Evolutionary conservation across 225 moss, liverwort and hornwort species (phyloP).

Genomic region (Sphagnum contortum): DNA sequence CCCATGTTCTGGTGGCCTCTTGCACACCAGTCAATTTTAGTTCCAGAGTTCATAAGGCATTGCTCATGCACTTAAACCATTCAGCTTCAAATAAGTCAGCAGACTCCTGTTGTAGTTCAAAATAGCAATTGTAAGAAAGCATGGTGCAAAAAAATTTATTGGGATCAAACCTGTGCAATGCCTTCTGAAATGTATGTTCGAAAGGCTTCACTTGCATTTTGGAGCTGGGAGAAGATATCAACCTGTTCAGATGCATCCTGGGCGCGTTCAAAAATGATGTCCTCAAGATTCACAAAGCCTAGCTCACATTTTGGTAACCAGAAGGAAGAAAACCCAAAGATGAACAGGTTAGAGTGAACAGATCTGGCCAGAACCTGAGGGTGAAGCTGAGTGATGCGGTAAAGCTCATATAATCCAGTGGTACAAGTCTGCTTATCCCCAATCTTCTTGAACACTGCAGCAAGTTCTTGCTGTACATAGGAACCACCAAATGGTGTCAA

Average conservation of each 20-base stretch:
- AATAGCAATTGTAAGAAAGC: too few relatives aligned
- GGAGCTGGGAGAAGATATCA: constrained; percentile 95
- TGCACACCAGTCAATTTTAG: too few relatives aligned
- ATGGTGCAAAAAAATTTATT: too few relatives aligned
- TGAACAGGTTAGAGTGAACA: too few relatives aligned
- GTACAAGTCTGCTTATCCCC: constrained; percentile 97
- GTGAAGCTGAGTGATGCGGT: constrained; percentile 94
- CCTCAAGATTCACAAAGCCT: background rate
- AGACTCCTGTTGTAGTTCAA: too few relatives aligned
- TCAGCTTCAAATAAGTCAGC: too few relatives aligned
- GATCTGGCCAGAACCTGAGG: constrained; percentile 38
- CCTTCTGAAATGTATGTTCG: constrained; percentile 94
- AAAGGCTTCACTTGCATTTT: constrained; percentile 97
- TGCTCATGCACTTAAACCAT: too few relatives aligned
- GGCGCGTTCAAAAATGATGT: background rate
- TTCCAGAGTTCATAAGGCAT: too few relatives aligned
- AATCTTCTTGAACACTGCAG: constrained; percentile 96
- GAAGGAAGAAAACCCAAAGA: too few relatives aligned
- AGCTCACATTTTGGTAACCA: background rate
- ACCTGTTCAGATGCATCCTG: constrained; percentile 28
- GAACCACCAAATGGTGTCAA: background rate
- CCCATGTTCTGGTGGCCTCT: too few relatives aligned
- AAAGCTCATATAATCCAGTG: constrained; percentile 88
- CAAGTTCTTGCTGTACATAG: constrained; percentile 68
- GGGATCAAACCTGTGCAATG: constrained; percentile 53